Conservation (phyloP, 495 filamentous ascomycete species). For the Bombardia bombarda region DNA sequence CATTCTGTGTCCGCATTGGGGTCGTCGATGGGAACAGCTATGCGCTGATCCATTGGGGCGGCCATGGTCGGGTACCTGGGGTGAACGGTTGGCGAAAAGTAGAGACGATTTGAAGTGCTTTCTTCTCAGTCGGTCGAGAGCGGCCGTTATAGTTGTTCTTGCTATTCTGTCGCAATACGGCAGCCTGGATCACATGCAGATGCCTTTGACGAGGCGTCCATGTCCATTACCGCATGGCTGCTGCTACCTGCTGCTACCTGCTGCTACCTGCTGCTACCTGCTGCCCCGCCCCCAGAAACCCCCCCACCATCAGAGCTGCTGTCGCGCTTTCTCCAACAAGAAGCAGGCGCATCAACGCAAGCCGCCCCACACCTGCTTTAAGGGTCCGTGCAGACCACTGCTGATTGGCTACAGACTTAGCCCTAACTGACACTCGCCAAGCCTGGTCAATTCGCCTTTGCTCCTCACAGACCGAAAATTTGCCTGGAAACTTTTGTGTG, state of each 20-base stretch:
- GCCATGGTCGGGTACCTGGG: constrained; percentile 49
- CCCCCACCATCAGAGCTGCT: background rate
- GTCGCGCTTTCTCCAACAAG: background rate
- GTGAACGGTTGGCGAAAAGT: background rate
- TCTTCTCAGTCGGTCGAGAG: too few relatives aligned
- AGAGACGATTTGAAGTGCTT: too few relatives aligned
- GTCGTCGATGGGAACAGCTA: constrained; percentile 79
- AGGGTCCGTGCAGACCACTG: constrained; percentile 7
- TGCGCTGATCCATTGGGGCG: constrained; percentile 55
- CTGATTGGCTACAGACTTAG: constrained; percentile 21
- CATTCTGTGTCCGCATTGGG: constrained; percentile 98
- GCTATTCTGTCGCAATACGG: background rate
- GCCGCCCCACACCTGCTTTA: constrained; percentile 3
- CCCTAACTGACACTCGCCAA: constrained; percentile 20
- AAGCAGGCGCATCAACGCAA: too few relatives aligned
- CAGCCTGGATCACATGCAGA: too few relatives aligned
- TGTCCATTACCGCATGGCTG: too few relatives aligned
- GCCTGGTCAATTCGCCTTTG: constrained; percentile 19
- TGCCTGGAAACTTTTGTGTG: constrained; percentile 21
- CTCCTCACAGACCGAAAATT: constrained; percentile 30
- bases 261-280: background rate
- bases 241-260: background rate
- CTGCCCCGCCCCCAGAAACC: background rate
- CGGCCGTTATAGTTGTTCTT: too few relatives aligned
- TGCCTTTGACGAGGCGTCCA: too few relatives aligned